Conservation (phyloP, 139 green algal genomes). For the Chlorella ohadii region DNA sequence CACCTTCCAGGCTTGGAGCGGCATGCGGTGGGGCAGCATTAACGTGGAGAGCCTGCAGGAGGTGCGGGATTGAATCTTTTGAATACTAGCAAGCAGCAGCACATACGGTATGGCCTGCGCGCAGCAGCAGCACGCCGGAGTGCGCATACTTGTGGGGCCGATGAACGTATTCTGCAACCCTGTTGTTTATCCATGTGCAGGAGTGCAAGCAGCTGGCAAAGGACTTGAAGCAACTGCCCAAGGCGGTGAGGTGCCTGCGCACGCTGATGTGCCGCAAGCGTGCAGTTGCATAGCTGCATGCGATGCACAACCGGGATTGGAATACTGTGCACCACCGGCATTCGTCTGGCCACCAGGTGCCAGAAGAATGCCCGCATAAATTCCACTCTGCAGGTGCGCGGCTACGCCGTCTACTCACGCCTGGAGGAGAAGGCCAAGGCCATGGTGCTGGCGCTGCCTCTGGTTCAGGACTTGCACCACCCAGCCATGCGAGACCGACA, state of each 20-base stretch:
- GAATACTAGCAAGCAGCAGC: too few species aligned
- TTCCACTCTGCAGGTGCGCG: slow-evolving; percentile 54
- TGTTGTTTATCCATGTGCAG: slow-evolving; percentile 56
- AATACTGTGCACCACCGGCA: too few species aligned
- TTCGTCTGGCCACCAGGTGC: too few species aligned
- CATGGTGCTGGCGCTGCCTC: slow-evolving; percentile 86
- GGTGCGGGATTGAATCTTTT: too few species aligned
- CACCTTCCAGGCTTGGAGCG: slow-evolving; percentile 86
- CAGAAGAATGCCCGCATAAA: too few species aligned
- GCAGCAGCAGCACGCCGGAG: too few species aligned
- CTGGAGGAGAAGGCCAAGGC: slow-evolving; percentile 88
- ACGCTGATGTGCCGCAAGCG: background rate
- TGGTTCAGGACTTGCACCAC: slow-evolving; percentile 90
- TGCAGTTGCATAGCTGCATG: background rate
- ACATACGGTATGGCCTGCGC: too few species aligned
- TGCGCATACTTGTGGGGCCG: too few species aligned
- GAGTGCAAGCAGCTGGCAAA: slow-evolving; percentile 89
- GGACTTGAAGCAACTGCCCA: slow-evolving; percentile 86
- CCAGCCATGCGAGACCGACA: slow-evolving; percentile 91
- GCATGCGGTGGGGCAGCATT: slow-evolving; percentile 88
- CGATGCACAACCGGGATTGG: too few species aligned
- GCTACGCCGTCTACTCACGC: slow-evolving; percentile 82
- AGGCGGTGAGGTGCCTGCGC: slow-evolving; percentile 46
- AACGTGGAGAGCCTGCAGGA: slow-evolving; percentile 69
- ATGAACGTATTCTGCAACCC: too few species aligned